phyloP scores from a whole-genome alignment of 225 moss, liverwort and hornwort genomes.

The Marchantia paleacea region DNA sequence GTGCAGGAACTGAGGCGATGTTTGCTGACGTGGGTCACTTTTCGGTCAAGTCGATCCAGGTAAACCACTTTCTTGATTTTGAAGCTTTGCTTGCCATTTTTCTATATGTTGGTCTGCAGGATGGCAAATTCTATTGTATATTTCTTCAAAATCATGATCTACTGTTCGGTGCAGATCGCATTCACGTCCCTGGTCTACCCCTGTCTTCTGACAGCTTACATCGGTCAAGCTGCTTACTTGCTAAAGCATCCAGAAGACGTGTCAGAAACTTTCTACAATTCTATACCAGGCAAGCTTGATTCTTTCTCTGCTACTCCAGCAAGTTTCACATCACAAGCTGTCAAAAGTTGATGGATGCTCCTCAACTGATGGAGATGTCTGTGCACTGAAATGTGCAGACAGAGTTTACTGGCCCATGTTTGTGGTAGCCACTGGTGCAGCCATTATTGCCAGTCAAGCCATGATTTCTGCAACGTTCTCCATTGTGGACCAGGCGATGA shows the following conservation, averaged over 20 bases:
- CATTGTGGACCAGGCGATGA: constrained; percentile 73
- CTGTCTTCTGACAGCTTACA: constrained; percentile 58
- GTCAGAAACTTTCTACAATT: constrained; percentile 65
- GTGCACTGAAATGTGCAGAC: constrained; percentile 28
- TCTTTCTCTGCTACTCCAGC: not conserved
- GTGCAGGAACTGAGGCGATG: constrained; percentile 80
- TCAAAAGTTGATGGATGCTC: not conserved
- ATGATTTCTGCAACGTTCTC: constrained; percentile 82
- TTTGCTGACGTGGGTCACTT: constrained; percentile 77
- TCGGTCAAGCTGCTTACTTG: constrained; percentile 70
- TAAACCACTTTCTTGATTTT: not conserved
- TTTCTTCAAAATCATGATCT: not conserved
- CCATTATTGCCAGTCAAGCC: constrained; percentile 88
- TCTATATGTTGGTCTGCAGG: not conserved
- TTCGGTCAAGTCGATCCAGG: constrained; percentile 61
- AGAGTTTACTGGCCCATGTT: constrained; percentile 81
- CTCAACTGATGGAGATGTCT: not conserved
- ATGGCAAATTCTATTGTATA: not conserved
- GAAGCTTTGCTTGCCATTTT: not conserved
- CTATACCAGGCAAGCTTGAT: constrained; percentile 44
- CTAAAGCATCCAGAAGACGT: constrained; percentile 56
- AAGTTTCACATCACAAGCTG: not conserved
- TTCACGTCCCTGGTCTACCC: constrained; percentile 59
- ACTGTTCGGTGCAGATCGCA: constrained; percentile 47
- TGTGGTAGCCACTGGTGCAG: constrained; percentile 64